A percentile compares a stretch with the other conserved stretches of the same genome.
Evolutionary conservation across 257 asterid species (phyloP).

Genomic region (Parsonsia alboflavescens): DNA sequence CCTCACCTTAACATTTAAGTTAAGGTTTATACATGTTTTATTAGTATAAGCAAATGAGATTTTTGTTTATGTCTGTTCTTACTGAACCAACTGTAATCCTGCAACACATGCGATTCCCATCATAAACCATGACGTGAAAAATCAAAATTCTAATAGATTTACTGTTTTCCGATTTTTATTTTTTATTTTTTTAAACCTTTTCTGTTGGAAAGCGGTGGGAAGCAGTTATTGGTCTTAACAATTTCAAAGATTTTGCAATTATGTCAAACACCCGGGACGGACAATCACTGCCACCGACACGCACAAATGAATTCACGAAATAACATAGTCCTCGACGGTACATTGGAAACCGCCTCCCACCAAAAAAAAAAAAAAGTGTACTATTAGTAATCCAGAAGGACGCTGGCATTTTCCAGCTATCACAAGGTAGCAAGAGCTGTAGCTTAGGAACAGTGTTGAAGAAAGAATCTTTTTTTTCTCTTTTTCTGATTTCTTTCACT

Average conservation of each 20-base stretch:
- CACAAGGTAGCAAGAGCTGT: neutral
- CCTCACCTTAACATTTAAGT: too few relatives aligned
- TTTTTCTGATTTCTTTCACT: neutral
- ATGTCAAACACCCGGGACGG: neutral
- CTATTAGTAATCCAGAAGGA: neutral
- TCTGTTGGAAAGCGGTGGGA: neutral
- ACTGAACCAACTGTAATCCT: too few relatives aligned
- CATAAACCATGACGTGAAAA: too few relatives aligned
- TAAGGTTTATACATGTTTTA: too few relatives aligned
- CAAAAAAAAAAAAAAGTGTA: neutral
- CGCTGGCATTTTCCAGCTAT: neutral
- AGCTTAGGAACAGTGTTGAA: neutral
- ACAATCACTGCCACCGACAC: conserved; percentile 13
- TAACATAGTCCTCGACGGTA: neutral
- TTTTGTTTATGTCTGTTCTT: too few relatives aligned
- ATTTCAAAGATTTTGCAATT: neutral
- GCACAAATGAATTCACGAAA: conserved; percentile 4
- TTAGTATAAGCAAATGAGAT: too few relatives aligned
- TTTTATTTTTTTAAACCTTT: too few relatives aligned
- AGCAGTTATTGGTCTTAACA: neutral
- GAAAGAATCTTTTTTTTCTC: neutral
- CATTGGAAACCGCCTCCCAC: conserved; percentile 7
- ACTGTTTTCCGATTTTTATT: too few relatives aligned
- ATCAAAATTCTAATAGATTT: too few relatives aligned
- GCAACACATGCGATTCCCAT: too few relatives aligned